Conservation (phyloP, 2,329 filamentous ascomycete genomes). For the Hysterium pulicare region DNA sequence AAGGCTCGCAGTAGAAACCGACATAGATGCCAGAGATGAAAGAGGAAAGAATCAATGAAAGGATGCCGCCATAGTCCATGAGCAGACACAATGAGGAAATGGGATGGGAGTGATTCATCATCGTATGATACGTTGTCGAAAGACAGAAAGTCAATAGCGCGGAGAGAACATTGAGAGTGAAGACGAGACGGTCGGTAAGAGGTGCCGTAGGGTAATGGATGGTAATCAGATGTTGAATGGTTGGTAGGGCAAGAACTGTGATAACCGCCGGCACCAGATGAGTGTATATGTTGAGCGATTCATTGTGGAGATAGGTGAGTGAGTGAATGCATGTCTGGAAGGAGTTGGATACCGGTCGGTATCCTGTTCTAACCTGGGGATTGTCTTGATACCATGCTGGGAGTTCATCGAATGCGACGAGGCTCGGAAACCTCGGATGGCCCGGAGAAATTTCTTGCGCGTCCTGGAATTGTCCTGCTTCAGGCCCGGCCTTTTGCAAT, state of each 20-base stretch:
- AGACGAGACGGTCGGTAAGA: conserved; percentile 24
- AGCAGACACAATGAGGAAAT: conserved; percentile 82
- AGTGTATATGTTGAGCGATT: conserved; percentile 66
- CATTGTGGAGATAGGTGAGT: conserved; percentile 61
- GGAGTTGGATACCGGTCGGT: conserved; percentile 60
- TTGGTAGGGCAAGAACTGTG: conserved; percentile 14
- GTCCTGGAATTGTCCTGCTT: too few species aligned
- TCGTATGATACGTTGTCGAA: conserved; percentile 69
- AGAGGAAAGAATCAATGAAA: conserved; percentile 80
- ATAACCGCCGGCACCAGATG: conserved; percentile 50
- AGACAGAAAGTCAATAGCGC: conserved; percentile 41
- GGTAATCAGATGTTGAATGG: conserved; percentile 19
- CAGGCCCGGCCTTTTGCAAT: too few species aligned
- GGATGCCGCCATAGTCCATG: conserved; percentile 87
- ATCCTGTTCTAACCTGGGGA: conserved; percentile 61
- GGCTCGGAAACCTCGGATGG: conserved; percentile 7
- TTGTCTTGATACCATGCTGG: conserved; percentile 55
- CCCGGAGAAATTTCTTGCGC: background rate
- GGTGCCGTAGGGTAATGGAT: conserved; percentile 18
- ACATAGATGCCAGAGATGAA: conserved; percentile 74
- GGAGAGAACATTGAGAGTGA: conserved; percentile 29
- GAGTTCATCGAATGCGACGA: conserved; percentile 33
- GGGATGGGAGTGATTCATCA: conserved; percentile 72
- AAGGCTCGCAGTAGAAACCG: conserved; percentile 42
- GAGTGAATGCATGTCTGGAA: conserved; percentile 55